Evolutionary conservation across 257 asterid species (phyloP), one percentile per base, ranked within the genome.

Genomic region (Salvia splendens): DNA sequence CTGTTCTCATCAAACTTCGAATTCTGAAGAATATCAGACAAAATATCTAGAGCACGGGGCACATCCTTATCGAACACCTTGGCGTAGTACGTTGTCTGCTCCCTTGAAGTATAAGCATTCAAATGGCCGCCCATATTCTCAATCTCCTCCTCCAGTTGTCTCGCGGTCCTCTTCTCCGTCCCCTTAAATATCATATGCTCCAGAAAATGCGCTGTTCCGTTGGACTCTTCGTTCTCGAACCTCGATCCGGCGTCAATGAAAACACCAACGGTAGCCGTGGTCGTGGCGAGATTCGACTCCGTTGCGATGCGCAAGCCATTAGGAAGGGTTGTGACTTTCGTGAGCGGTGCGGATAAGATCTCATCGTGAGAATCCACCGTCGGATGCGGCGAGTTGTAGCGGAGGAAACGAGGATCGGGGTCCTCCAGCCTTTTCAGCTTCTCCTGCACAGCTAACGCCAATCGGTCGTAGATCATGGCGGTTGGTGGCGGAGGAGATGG

Each of bases 181-280:
- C 97, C 99, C 85, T 91, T 91, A 65, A 88, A 88, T 59, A 94
- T 94, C 99, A 94, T 91, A 67, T 94, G 99, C 81, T 91, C 97
- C 67, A 94, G 73, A 68, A 94, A 94, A 72, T 94, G 96, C 0
- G 99, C 97, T 2, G 97, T 94, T 41, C 99, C 99, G 32, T 79
- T 91, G 12, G 88, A 73, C 69, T 85, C 95, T 0, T 85, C 95
- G 16, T 85, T 79, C 83, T 94, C 97, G 40, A 86, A 94, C 66
- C 99, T 73, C 66, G 99, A 94, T 12, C 99, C 99, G 1, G 96
- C 95, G 55, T 91, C 99, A n/a, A 94, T 88, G 67, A 85, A 94
- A 8, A 94, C 96, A 4, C 97, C 99, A 5, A 94, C 96, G 0
- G 97, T 88, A 53, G 99, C 95, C 3, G 99, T 88, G 8, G 72